These are phyloP conservation scores for Cladorrhinum sp. DNA, from an alignment of 2,329 filamentous ascomycete genomes.

Conservation along the genomic window DNA sequence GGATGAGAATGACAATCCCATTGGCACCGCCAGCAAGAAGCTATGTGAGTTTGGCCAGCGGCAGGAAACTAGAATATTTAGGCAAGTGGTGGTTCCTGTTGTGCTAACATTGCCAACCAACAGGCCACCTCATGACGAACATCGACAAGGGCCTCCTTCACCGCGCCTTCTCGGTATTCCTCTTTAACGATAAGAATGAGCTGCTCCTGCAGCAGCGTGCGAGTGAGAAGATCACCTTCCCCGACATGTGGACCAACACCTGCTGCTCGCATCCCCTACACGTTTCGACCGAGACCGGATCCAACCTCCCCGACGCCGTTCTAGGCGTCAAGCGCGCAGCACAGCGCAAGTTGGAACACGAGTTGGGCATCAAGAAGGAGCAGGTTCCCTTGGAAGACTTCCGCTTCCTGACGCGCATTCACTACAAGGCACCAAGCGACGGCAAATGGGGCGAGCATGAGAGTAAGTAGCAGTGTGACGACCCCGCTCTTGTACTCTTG, in stretches of 20 bases:
- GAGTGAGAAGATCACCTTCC: constrained; percentile 96
- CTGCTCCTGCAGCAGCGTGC: constrained; percentile 94
- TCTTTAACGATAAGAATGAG: constrained; percentile 92
- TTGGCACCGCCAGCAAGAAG: constrained; percentile 98
- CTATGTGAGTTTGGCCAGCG: constrained; percentile 63
- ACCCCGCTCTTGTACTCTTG: constrained; percentile 1
- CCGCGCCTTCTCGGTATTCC: constrained; percentile 95
- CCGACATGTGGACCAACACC: constrained; percentile 99
- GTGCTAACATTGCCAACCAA: constrained; percentile 11
- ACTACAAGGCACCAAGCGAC: constrained; percentile 96
- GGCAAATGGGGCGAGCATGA: constrained; percentile 99
- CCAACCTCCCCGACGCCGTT: constrained; percentile 74
- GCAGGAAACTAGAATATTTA: background rate
- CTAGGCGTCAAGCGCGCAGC: constrained; percentile 88
- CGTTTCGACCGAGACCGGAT: constrained; percentile 86
- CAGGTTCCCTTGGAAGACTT: constrained; percentile 92
- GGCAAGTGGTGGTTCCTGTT: constrained; percentile 3
- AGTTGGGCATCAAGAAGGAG: constrained; percentile 83
- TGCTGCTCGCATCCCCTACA: constrained; percentile 97
- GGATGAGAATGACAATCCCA: constrained; percentile 86
- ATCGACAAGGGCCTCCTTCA: constrained; percentile 95
- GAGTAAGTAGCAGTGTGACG: constrained; percentile 56
- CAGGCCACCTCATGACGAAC: constrained; percentile 98
- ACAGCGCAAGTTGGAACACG: constrained; percentile 88
- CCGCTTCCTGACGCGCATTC: constrained; percentile 90